These are phyloP conservation scores for Petunia axillaris DNA, from an alignment of 257 asterid genomes.

Conservation along the genomic window DNA sequence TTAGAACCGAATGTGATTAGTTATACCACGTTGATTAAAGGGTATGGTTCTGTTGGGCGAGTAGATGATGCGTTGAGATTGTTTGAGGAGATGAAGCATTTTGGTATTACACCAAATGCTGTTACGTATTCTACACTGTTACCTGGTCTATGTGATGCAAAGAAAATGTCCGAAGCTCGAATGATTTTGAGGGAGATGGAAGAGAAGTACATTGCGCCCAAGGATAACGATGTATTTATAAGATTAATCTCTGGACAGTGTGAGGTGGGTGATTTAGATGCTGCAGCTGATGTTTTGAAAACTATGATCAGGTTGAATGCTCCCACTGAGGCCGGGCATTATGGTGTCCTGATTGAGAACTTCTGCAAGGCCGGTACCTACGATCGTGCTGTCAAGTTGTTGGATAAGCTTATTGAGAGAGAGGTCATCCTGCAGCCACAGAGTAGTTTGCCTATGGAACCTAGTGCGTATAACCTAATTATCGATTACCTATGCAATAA, in stretches of 20 bases:
- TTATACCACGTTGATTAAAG: constrained; percentile 82
- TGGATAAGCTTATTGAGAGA: constrained; percentile 86
- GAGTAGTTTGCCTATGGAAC: constrained; percentile 67
- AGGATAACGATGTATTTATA: constrained; percentile 65
- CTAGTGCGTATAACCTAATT: constrained; percentile 71
- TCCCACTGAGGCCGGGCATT: constrained; percentile 95
- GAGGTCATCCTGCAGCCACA: constrained; percentile 70
- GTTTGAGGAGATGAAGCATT: constrained; percentile 80
- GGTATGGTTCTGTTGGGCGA: constrained; percentile 61
- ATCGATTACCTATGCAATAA: constrained; percentile 80
- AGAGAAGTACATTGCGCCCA: constrained; percentile 59
- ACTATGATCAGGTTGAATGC: constrained; percentile 77
- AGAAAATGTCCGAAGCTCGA: constrained; percentile 75
- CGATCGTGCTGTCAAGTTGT: constrained; percentile 64
- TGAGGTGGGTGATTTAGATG: constrained; percentile 72
- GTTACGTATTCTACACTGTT: constrained; percentile 74
- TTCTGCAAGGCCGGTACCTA: constrained; percentile 72
- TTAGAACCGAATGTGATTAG: constrained; percentile 73
- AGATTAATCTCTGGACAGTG: constrained; percentile 70
- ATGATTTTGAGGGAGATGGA: constrained; percentile 76
- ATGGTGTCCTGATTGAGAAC: constrained; percentile 80
- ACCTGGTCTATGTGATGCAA: constrained; percentile 82
- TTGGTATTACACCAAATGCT: constrained; percentile 74
- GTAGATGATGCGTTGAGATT: constrained; percentile 82
- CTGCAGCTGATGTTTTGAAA: constrained; percentile 76